Conservation (phyloP, 352 stramenopile species). For the Phytophthora pinifolia region DNA sequence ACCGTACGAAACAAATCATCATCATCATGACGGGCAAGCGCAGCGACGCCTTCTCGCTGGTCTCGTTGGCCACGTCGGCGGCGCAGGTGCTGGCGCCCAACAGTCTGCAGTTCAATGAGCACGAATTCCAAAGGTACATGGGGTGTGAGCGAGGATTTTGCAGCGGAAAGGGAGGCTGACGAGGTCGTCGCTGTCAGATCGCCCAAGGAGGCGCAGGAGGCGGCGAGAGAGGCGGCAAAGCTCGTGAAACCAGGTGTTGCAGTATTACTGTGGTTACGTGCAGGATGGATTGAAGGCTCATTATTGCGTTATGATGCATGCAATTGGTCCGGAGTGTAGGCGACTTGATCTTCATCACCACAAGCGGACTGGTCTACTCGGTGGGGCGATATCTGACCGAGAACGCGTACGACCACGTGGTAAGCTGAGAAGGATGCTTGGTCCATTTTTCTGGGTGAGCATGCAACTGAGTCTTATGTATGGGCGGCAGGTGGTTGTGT, state of each 20-base stretch:
- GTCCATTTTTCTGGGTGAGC: no score
- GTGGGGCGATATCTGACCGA: constrained; percentile 57
- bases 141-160: background rate
- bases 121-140: constrained; percentile 67
- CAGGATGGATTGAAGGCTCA: background rate
- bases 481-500: constrained; percentile 68
- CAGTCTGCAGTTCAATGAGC: constrained; percentile 71
- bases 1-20: background rate
- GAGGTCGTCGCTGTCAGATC: constrained; percentile 37
- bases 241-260: constrained; percentile 58
- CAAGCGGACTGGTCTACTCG: constrained; percentile 69
- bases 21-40: constrained; percentile 9
- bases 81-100: constrained; percentile 66
- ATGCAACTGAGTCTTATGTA: no score
- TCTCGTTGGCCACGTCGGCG: constrained; percentile 39
- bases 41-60: constrained; percentile 23
- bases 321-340: constrained; percentile 26
- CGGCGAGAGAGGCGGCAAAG: constrained; percentile 55
- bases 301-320: constrained; percentile 4
- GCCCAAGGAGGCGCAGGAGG: constrained; percentile 54
- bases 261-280: constrained; percentile 6
- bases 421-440: constrained; percentile 16
- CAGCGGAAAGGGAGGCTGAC: constrained; percentile 1
- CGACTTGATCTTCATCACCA: constrained; percentile 83
- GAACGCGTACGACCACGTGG: constrained; percentile 79